phyloP scores from a whole-genome alignment of 441 rosid genomes.

The Monsonia emarginata region DNA sequence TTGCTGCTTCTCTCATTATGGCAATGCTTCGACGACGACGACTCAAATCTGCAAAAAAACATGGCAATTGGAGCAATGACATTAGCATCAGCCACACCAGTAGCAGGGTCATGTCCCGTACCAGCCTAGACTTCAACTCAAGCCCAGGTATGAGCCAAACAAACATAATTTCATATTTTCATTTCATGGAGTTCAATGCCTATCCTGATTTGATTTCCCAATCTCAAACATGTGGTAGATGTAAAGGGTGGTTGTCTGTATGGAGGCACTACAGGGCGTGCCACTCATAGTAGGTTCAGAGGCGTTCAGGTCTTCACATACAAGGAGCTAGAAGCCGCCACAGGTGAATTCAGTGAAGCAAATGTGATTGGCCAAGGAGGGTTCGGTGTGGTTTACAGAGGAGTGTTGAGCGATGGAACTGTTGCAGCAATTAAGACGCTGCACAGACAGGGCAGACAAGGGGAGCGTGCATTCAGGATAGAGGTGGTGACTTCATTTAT shows the following conservation, averaged over 20 bases:
- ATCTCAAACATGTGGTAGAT: constrained; percentile 27
- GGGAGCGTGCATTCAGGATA: constrained; percentile 69
- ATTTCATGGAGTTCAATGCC: not conserved
- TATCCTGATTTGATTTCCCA: constrained; percentile 15
- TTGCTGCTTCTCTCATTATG: constrained; percentile 34
- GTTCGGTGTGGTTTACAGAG: constrained; percentile 59
- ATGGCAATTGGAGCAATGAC: constrained; percentile 24
- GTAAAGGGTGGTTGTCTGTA: constrained; percentile 56
- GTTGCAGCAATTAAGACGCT: constrained; percentile 67
- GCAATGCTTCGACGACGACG: constrained; percentile 41
- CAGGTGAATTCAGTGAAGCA: constrained; percentile 44
- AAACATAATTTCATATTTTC: not conserved
- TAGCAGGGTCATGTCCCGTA: constrained; percentile 29
- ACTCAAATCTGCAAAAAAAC: constrained; percentile 36
- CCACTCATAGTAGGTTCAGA: constrained; percentile 17
- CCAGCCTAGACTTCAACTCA: constrained; percentile 33
- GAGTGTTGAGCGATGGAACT: constrained; percentile 60
- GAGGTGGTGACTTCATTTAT: constrained; percentile 55
- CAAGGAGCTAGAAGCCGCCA: constrained; percentile 65
- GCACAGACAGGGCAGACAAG: constrained; percentile 50
- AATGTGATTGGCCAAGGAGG: constrained; percentile 55
- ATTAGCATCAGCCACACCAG: constrained; percentile 19
- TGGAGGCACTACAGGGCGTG: constrained; percentile 29
- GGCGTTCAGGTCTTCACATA: constrained; percentile 77
- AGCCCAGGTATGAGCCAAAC: constrained; percentile 68